Conservation (phyloP, 2,329 filamentous ascomycete genomes). For the Blumeria graminis region DNA sequence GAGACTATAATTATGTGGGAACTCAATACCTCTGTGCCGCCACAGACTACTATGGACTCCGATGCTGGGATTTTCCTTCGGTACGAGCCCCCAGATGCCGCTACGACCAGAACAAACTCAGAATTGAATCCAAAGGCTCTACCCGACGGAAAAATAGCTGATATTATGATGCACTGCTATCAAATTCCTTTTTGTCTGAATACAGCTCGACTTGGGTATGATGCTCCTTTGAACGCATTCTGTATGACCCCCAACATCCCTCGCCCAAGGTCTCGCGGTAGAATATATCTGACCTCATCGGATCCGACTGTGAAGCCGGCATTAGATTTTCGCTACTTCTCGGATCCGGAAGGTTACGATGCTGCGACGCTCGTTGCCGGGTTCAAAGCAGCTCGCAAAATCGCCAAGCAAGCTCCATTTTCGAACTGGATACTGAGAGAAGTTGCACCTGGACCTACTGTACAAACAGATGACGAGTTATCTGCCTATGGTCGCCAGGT, state of each 20-base stretch:
- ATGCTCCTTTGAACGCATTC: constrained; percentile 23
- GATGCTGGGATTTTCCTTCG: constrained; percentile 41
- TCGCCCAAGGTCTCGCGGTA: constrained; percentile 35
- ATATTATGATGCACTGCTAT: constrained; percentile 94
- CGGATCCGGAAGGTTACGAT: constrained; percentile 30
- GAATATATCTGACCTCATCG: constrained; percentile 27
- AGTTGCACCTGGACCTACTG: constrained; percentile 17
- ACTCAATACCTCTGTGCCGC: constrained; percentile 18
- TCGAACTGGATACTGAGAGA: constrained; percentile 18
- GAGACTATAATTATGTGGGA: constrained; percentile 25
- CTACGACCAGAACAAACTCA: constrained; percentile 22
- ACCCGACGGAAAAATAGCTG: constrained; percentile 49
- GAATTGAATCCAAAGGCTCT: constrained; percentile 17
- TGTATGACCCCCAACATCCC: constrained; percentile 31
- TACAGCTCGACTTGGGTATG: constrained; percentile 54
- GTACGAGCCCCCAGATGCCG: constrained; percentile 45
- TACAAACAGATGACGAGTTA: constrained; percentile 53
- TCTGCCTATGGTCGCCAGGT: constrained; percentile 57
- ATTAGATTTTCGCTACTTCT: constrained; percentile 31
- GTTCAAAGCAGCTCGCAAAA: constrained; percentile 15
- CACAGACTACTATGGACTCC: constrained; percentile 26
- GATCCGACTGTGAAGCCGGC: constrained; percentile 20
- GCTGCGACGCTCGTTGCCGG: constrained; percentile 21
- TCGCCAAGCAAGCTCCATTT: constrained; percentile 18
- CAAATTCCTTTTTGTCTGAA: constrained; percentile 83